These are phyloP conservation scores for Neurospora tetrasperma DNA, from an alignment of 495 filamentous ascomycete genomes.

Conservation along the genomic window DNA sequence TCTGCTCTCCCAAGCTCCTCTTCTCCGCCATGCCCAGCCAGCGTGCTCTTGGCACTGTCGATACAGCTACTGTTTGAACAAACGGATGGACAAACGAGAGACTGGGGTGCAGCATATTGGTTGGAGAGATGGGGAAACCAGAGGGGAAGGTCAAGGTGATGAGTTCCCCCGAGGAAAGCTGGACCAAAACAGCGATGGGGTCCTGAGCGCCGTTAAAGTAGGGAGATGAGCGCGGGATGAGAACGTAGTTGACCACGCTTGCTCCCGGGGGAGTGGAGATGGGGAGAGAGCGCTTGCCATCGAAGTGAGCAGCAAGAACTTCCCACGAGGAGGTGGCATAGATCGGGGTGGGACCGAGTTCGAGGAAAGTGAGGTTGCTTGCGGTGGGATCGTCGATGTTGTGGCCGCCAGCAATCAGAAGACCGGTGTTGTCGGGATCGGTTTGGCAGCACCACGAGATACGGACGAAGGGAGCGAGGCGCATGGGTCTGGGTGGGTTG, in stretches of 20 bases:
- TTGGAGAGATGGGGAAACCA: conserved; percentile 80
- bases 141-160: conserved; percentile 83
- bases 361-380: conserved; percentile 76
- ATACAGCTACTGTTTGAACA: conserved; percentile 55
- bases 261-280: conserved; percentile 72
- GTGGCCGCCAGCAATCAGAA: conserved; percentile 77
- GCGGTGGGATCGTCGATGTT: conserved; percentile 44
- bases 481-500: conserved; percentile 27
- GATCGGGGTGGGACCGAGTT: conserved; percentile 78
- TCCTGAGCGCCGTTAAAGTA: conserved; percentile 83
- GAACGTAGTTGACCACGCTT: conserved; percentile 67
- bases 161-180: conserved; percentile 78
- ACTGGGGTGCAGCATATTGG: conserved; percentile 78
- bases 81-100: conserved; percentile 83
- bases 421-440: conserved; percentile 84
- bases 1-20: conserved; percentile 56
- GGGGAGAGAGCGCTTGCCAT: conserved; percentile 55
- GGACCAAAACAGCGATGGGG: conserved; percentile 69
- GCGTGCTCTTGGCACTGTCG: conserved; percentile 58
- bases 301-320: conserved; percentile 63
- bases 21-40: conserved; percentile 87
- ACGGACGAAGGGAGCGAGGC: conserved; percentile 53
- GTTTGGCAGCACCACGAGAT: conserved; percentile 75
- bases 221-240: conserved; percentile 70
- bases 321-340: conserved; percentile 89